A percentile compares a stretch with the other conserved stretches of the same genome.
phyloP scores from a whole-genome alignment of 1,284 basidiomycete genomes.

The Rhodotorula sp. region DNA sequence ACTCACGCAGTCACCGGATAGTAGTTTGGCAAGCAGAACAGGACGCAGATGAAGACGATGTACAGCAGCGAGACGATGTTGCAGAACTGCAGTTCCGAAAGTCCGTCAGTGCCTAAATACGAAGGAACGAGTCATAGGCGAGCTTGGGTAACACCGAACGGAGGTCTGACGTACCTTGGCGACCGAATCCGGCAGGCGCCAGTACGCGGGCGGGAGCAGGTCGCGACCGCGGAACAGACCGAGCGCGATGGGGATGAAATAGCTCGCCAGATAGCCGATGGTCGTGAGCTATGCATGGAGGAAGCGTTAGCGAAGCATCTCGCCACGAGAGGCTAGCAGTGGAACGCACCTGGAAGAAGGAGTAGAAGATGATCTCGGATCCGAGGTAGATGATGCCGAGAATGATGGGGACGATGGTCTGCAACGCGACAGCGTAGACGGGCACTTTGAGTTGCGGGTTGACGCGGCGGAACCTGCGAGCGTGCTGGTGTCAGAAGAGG shows the following conservation, averaged over 20 bases:
- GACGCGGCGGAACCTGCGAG: constrained; percentile 14
- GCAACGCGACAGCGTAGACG: constrained; percentile 14
- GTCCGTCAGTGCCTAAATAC: neutral
- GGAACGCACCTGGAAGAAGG: constrained; percentile 19
- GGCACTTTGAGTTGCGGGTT: constrained; percentile 14
- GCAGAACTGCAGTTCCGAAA: neutral
- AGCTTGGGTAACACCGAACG: neutral
- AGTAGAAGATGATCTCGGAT: constrained; percentile 12
- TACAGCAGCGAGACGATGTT: constrained; percentile 17
- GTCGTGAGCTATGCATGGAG: neutral
- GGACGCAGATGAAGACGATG: constrained; percentile 26
- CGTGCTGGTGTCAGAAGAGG: neutral
- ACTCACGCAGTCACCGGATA: constrained; percentile 8
- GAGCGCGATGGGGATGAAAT: constrained; percentile 28
- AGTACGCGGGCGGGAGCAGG: constrained; percentile 18
- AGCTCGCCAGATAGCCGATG: constrained; percentile 9
- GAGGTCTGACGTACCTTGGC: neutral
- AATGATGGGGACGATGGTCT: constrained; percentile 13
- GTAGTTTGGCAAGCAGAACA: constrained; percentile 31
- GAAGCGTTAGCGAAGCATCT: neutral
- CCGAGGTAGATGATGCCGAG: constrained; percentile 25
- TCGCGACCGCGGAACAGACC: constrained; percentile 24
- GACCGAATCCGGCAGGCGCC: constrained; percentile 18
- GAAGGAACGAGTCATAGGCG: neutral
- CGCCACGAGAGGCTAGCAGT: too few species aligned